phyloP scores from a whole-genome alignment of 192 early-diverging fungal genomes.

The Umbelopsis sp. region DNA sequence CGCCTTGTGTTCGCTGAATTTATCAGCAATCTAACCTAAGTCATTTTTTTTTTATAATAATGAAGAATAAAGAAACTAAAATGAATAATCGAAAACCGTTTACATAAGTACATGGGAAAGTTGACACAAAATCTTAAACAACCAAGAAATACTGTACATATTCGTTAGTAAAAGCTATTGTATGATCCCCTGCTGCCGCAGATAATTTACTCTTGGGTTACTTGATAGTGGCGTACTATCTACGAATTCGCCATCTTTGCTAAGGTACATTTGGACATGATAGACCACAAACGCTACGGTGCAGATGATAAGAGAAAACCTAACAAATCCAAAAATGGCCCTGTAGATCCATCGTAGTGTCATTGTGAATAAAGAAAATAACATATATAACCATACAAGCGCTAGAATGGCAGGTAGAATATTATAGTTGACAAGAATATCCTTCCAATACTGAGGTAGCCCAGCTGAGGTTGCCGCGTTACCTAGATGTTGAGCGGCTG shows the following conservation, averaged over 20 bases:
- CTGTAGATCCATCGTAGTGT: slow-evolving; percentile 20
- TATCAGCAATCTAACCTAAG: background rate
- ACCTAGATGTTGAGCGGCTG: background rate
- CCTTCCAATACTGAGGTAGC: background rate
- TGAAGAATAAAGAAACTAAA: slow-evolving; percentile 1
- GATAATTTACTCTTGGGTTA: background rate
- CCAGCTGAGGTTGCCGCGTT: background rate
- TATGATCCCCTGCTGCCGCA: background rate
- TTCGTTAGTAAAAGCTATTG: background rate
- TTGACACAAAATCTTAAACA: background rate
- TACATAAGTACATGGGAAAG: background rate
- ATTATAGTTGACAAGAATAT: slow-evolving; percentile 29
- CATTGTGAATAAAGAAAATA: slow-evolving; percentile 28
- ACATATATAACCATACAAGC: slow-evolving; percentile 26
- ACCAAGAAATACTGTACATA: background rate
- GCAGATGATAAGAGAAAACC: slow-evolving; percentile 25
- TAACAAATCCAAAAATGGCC: slow-evolving; percentile 27
- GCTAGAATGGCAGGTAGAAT: slow-evolving; percentile 29
- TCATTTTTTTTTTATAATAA: background rate
- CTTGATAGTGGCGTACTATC: background rate
- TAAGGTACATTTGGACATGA: slow-evolving; percentile 24
- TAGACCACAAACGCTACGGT: slow-evolving; percentile 16
- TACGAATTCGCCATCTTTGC: background rate
- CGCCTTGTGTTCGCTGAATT: background rate
- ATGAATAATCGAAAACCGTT: background rate